Evolutionary conservation across 1,139 yeast species (phyloP).

Genomic region (Cylindricascospora bacillispora): DNA sequence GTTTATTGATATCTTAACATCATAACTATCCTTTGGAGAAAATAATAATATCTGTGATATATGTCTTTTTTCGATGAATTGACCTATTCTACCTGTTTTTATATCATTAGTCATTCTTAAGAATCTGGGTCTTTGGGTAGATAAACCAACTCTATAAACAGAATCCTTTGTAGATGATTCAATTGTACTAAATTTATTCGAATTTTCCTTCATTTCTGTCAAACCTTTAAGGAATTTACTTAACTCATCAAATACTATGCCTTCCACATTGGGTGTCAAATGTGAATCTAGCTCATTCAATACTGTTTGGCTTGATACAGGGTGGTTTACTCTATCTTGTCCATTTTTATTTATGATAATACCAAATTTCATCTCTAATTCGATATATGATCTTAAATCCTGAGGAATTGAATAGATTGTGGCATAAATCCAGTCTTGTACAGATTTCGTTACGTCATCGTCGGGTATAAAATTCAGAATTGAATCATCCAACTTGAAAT

Average conservation of each 20-base stretch:
- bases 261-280: conserved; percentile 62
- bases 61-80: conserved; percentile 61
- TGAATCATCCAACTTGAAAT: conserved; percentile 30
- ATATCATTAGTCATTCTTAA: conserved; percentile 56
- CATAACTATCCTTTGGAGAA: conserved; percentile 69
- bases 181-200: conserved; percentile 28
- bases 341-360: conserved; percentile 49
- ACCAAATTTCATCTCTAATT: conserved; percentile 77
- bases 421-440: conserved; percentile 85
- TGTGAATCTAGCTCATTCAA: conserved; percentile 41
- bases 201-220: conserved; percentile 36
- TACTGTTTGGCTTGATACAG: conserved; percentile 67
- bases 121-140: conserved; percentile 39
- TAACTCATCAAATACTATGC: conserved; percentile 51
- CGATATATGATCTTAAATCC: conserved; percentile 49
- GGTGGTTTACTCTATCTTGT: conserved; percentile 48
- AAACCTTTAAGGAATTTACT: conserved; percentile 44
- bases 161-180: conserved; percentile 30
- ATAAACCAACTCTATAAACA: conserved; percentile 28
- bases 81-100: conserved; percentile 50
- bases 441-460: conserved; percentile 67
- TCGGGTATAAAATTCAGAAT: conserved; percentile 69
- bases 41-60: conserved; percentile 58
- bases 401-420: conserved; percentile 53
- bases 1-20: conserved; percentile 61